phyloP scores from a whole-genome alignment of 2,329 filamentous ascomycete genomes.

The Trichoderma asperellum region DNA sequence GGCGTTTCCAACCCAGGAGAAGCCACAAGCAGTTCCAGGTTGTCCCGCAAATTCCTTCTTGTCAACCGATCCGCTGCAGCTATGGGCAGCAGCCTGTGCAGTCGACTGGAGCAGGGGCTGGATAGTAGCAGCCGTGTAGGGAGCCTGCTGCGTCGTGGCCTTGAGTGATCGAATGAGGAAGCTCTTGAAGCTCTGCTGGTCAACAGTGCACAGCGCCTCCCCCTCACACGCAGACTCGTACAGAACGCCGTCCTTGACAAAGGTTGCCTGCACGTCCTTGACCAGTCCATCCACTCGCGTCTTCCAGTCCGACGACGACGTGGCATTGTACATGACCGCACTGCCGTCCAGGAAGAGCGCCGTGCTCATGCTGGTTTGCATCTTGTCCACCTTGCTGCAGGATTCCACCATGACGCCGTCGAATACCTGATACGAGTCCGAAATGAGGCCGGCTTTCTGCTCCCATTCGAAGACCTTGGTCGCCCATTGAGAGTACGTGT shows the following conservation, averaged over 20 bases:
- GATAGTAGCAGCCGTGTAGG: conserved; percentile 54
- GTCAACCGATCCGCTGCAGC: conserved; percentile 53
- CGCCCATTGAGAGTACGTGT: conserved; percentile 66
- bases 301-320: conserved; percentile 53
- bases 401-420: conserved; percentile 58
- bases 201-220: conserved; percentile 58
- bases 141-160: conserved; percentile 55
- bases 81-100: conserved; percentile 54
- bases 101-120: conserved; percentile 55
- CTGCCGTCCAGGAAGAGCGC: conserved; percentile 60
- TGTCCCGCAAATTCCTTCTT: conserved; percentile 49
- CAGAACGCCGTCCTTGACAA: conserved; percentile 56
- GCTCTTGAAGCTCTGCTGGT: conserved; percentile 66
- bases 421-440: conserved; percentile 60
- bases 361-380: conserved; percentile 63
- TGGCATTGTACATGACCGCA: conserved; percentile 65
- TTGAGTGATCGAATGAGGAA: conserved; percentile 61
- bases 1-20: conserved; percentile 54
- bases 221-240: conserved; percentile 68
- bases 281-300: conserved; percentile 48
- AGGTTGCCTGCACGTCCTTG: conserved; percentile 40
- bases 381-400: conserved; percentile 56
- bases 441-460: conserved; percentile 58
- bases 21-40: conserved; percentile 54
- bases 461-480: conserved; percentile 66